A percentile compares a stretch with the other conserved stretches of the same genome.
Evolutionary conservation across 2,329 filamentous ascomycete genomes (phyloP).

Genomic region (Chaetothyriales sp.): DNA sequence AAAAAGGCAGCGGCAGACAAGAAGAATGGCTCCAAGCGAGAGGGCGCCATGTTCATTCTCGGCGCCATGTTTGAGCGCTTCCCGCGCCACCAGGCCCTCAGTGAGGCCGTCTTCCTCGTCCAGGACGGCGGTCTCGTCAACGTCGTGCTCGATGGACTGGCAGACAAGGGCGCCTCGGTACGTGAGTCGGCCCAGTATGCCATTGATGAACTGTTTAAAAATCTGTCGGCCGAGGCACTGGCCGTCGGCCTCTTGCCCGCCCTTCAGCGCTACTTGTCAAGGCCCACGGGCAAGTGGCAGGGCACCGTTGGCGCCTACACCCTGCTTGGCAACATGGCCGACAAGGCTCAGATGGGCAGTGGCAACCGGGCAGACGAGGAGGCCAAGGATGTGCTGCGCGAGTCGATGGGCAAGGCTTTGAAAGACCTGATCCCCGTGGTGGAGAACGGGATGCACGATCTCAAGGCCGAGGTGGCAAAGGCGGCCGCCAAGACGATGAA

Average conservation of each 20-base stretch:
- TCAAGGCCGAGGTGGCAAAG: conserved; percentile 74
- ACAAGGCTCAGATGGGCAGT: conserved; percentile 77
- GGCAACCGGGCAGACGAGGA: conserved; percentile 73
- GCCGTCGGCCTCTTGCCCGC: conserved; percentile 69
- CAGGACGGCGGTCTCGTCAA: conserved; percentile 62
- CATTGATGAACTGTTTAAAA: conserved; percentile 71
- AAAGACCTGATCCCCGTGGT: conserved; percentile 81
- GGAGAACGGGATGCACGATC: conserved; percentile 87
- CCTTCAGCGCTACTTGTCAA: conserved; percentile 61
- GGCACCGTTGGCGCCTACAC: conserved; percentile 77
- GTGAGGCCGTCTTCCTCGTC: conserved; percentile 69
- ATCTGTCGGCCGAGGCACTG: conserved; percentile 67
- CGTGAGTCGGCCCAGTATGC: conserved; percentile 89
- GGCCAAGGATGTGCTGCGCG: conserved; percentile 78
- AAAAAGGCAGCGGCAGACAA: conserved; percentile 79
- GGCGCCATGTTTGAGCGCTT: conserved; percentile 89
- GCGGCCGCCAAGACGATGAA: conserved; percentile 88
- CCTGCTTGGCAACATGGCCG: conserved; percentile 81
- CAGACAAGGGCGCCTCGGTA: conserved; percentile 81
- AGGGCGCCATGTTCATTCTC: conserved; percentile 88
- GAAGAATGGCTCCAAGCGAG: conserved; percentile 73
- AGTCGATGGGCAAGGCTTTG: conserved; percentile 77
- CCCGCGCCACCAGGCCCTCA: conserved; percentile 59
- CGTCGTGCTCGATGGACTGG: conserved; percentile 66
- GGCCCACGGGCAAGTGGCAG: conserved; percentile 91